Evolutionary conservation across 192 early-diverging fungal species (phyloP).

Genomic region (Coemansia aciculifera): DNA sequence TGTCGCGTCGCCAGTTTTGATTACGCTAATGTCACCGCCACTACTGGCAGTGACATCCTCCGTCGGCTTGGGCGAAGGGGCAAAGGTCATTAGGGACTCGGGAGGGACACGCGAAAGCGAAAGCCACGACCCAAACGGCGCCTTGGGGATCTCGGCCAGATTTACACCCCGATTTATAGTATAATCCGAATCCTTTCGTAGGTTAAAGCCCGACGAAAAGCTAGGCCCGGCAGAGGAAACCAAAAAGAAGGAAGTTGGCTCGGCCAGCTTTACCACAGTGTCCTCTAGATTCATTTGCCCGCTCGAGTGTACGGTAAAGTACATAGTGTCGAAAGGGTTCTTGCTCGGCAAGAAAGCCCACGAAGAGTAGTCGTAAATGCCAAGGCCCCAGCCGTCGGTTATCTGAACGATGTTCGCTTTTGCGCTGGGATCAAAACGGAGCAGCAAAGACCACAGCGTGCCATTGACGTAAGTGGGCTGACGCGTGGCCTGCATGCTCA

Average conservation of each 20-base stretch:
- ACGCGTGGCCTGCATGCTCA: conserved; percentile 23
- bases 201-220: conserved; percentile 16
- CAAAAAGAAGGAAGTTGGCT: conserved; percentile 25
- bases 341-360: conserved; percentile 40
- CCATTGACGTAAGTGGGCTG: conserved; percentile 17
- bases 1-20: not conserved
- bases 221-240: conserved; percentile 13
- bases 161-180: conserved; percentile 32
- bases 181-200: conserved; percentile 29
- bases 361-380: conserved; percentile 40
- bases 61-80: not conserved
- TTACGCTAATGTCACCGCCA: not conserved
- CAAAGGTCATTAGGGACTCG: conserved; percentile 16
- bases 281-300: conserved; percentile 42
- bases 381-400: conserved; percentile 38
- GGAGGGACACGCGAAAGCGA: conserved; percentile 14
- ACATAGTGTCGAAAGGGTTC: conserved; percentile 21
- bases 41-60: not conserved
- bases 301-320: conserved; percentile 36
- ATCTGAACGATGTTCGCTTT: conserved; percentile 36
- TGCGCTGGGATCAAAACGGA: conserved; percentile 34
- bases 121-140: conserved; percentile 33
- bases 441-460: conserved; percentile 37
- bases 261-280: conserved; percentile 28
- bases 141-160: conserved; percentile 39